These are phyloP conservation scores for Penicillium aurantiogriseum DNA, from an alignment of 2,329 filamentous ascomycete genomes.

Conservation along the genomic window DNA sequence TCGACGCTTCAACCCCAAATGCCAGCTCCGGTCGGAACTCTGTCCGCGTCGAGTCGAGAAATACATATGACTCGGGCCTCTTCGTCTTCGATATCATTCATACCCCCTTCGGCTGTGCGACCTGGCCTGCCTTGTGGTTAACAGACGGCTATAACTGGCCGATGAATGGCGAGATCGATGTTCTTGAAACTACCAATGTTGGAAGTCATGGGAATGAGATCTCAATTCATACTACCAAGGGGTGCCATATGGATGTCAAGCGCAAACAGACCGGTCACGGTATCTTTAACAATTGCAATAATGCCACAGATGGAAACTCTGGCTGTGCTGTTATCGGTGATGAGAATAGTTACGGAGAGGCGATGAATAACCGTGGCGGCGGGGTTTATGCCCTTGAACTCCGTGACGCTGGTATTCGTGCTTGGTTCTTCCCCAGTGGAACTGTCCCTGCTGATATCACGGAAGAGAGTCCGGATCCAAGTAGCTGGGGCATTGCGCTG, in stretches of 20 bases:
- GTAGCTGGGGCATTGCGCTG: conserved; percentile 59
- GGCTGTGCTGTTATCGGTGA: conserved; percentile 57
- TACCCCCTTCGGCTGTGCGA: conserved; percentile 62
- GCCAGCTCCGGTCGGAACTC: conserved; percentile 62
- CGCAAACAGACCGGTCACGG: conserved; percentile 54
- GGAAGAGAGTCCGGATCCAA: conserved; percentile 55
- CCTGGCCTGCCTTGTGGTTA: conserved; percentile 67
- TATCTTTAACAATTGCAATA: conserved; percentile 51
- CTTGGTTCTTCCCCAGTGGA: conserved; percentile 59
- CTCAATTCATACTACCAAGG: conserved; percentile 59
- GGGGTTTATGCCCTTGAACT: conserved; percentile 63
- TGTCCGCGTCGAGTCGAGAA: conserved; percentile 62
- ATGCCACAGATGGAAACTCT: conserved; percentile 52
- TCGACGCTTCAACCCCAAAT: conserved; percentile 61
- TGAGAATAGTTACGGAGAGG: conserved; percentile 49
- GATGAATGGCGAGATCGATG: conserved; percentile 62
- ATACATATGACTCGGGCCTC: conserved; percentile 60
- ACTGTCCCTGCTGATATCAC: conserved; percentile 55
- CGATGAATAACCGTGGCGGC: conserved; percentile 56
- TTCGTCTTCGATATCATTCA: conserved; percentile 67
- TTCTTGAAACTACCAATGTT: conserved; percentile 60
- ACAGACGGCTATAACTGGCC: conserved; percentile 63
- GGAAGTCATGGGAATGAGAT: conserved; percentile 57
- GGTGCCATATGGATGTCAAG: conserved; percentile 54
- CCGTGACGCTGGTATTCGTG: conserved; percentile 59